These are phyloP conservation scores for Centaurea solstitialis DNA, from an alignment of 129 eudicot species.

Conservation along the genomic window DNA sequence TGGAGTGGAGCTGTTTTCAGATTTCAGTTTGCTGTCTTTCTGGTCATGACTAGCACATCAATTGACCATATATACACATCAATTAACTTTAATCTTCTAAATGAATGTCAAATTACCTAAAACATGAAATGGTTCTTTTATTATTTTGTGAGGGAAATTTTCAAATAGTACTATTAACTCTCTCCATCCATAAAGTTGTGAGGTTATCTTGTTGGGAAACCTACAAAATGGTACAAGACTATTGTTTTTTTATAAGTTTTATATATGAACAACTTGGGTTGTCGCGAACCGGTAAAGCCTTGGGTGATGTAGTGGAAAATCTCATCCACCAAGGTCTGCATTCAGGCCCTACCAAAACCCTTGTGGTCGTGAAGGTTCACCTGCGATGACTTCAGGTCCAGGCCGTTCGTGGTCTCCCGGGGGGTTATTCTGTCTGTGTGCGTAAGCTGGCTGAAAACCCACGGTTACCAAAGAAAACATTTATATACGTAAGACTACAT, in stretches of 20 bases:
- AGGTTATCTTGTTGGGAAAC: background rate
- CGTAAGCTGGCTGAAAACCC: too few relatives aligned
- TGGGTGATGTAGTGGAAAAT: too few relatives aligned
- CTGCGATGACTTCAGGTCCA: too few relatives aligned
- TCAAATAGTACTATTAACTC: background rate
- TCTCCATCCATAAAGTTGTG: background rate
- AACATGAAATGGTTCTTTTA: background rate
- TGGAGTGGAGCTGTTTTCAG: conserved; percentile 10
- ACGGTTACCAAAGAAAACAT: too few relatives aligned
- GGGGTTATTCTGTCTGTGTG: too few relatives aligned
- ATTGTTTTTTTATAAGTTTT: background rate
- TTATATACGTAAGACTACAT: too few relatives aligned
- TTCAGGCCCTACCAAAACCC: too few relatives aligned
- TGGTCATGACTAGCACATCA: background rate
- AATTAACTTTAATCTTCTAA: background rate
- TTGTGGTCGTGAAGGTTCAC: too few relatives aligned
- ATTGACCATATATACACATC: background rate
- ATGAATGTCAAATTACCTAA: background rate
- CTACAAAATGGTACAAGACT: background rate
- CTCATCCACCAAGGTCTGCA: too few relatives aligned
- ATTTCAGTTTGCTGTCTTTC: background rate
- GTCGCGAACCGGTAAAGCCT: too few relatives aligned
- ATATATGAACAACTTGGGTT: background rate
- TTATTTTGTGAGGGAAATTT: too few relatives aligned
- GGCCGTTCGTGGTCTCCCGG: too few relatives aligned